phyloP scores from a whole-genome alignment of 2,329 filamentous ascomycete genomes.

The Plenodomus tracheiphilus region DNA sequence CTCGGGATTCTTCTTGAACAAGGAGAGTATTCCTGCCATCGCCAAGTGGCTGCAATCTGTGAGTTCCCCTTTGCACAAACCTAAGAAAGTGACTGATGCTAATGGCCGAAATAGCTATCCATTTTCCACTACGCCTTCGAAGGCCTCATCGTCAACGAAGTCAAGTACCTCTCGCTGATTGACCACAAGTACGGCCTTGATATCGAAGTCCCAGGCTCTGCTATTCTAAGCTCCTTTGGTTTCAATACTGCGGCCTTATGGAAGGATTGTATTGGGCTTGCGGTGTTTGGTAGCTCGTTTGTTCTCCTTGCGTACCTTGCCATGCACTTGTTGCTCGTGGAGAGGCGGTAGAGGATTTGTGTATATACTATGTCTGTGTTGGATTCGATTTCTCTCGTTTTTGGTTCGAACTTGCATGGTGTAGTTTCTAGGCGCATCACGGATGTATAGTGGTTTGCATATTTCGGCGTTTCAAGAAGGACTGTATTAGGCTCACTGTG shows the following conservation, averaged over 20 bases:
- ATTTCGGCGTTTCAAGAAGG: not conserved
- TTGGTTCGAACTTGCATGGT: not conserved
- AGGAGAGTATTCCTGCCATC: conserved; percentile 83
- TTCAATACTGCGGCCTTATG: conserved; percentile 88
- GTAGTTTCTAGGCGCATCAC: not conserved
- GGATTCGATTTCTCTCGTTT: not conserved
- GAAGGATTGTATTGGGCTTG: conserved; percentile 80
- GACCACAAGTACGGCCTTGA: conserved; percentile 96
- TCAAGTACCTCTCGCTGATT: conserved; percentile 82
- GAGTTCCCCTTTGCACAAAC: conserved; percentile 39
- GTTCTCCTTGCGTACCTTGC: conserved; percentile 85
- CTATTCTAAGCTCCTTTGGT: conserved; percentile 91
- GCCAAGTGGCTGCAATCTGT: conserved; percentile 87
- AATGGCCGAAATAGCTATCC: conserved; percentile 62
- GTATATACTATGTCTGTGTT: not conserved
- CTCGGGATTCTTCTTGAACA: conserved; percentile 90
- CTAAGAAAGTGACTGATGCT: conserved; percentile 2
- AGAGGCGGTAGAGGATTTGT: conserved; percentile 66
- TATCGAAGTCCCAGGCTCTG: conserved; percentile 92
- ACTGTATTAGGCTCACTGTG: too few relatives aligned
- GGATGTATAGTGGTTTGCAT: not conserved
- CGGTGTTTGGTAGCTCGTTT: conserved; percentile 79
- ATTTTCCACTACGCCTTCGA: conserved; percentile 99
- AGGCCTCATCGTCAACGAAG: conserved; percentile 95
- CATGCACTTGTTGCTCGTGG: conserved; percentile 91